Base-by-base conservation (phyloP, 306 rosid species). In the Cucurbita ficifolia region DNA sequence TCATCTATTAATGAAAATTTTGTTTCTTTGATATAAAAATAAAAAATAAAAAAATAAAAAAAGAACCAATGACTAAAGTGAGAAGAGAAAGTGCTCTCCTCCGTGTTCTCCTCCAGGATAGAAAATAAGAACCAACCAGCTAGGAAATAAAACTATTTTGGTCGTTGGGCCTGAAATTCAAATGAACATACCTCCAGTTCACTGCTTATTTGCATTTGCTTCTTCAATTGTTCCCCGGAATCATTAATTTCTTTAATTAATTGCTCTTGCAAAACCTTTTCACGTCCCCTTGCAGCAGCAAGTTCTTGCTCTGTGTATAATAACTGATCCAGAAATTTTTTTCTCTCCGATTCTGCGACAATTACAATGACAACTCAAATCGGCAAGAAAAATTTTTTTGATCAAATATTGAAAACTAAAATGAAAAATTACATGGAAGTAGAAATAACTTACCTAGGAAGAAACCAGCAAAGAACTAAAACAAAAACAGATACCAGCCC, bases 211-310 rank as follows among this genome's bases (percentile, higher is more conserved):
- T 82, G 86, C 56, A 89, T 75, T 77, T 90, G 92, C 68, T 84
- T 87, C 62, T 80, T 87, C 51, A 87, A 79, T 72, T 84, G 83
- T 59, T 87, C 92, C 83, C 89, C 91, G 62, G 84, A 91, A 72
- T 85, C 82, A 3, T 79, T 79, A 56, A 89, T 78, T 80, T 86
- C 96, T 70, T 87, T 94, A 81, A 86, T 60, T 75, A 90, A 91
- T 75, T 89, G 95, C 38, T 85, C 87, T 69, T 94, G 96, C 67
- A 94, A 83, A 46, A 85, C 85, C 70, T 86, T 82, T 73, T 94
- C 91, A 1, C 96, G 95, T 54, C 88, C 92, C 83, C 84, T 89
- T 38, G 96, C 85, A 75, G 98, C 98, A 21, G 95, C 90, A 29
- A 94, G 96, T 82, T 94, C 96, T 80, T 94, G 97, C 64, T 94